A percentile compares a stretch with the other conserved stretches of the same genome.
Evolutionary conservation across 495 filamentous ascomycete species (phyloP).

Genomic region (Daldinia caldariorum): DNA sequence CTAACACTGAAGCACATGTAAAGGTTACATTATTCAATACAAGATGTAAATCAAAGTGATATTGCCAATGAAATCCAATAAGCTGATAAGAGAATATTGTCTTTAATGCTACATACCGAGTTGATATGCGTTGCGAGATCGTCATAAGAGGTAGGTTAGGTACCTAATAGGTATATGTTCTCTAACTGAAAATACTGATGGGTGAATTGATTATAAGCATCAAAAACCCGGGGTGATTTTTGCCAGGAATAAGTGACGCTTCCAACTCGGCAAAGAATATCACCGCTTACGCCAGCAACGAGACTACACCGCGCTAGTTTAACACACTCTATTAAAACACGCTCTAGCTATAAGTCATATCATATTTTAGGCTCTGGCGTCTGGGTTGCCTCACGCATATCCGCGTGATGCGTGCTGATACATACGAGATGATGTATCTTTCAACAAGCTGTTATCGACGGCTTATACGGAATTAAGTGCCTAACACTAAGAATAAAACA

Average conservation of each 20-base stretch:
- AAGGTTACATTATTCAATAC: too few relatives aligned
- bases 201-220: constrained; percentile 23
- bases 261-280: constrained; percentile 11
- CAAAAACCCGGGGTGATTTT: constrained; percentile 10
- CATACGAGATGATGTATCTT: neutral
- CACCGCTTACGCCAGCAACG: constrained; percentile 15
- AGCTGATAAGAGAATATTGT: constrained; percentile 1
- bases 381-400: neutral
- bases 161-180: too few relatives aligned
- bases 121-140: neutral
- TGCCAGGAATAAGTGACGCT: constrained; percentile 9
- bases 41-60: too few relatives aligned
- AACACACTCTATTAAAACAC: neutral
- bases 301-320: constrained; percentile 3
- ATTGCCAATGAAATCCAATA: neutral
- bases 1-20: too few relatives aligned
- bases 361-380: neutral
- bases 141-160: too few relatives aligned
- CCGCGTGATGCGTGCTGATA: neutral
- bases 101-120: neutral
- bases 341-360: neutral
- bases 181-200: too few relatives aligned
- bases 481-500: too few relatives aligned
- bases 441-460: neutral
- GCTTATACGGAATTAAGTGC: neutral